A percentile compares a stretch with the other conserved stretches of the same genome.
phyloP scores from a whole-genome alignment of 2,329 filamentous ascomycete species.

The Aspergillus felis region DNA sequence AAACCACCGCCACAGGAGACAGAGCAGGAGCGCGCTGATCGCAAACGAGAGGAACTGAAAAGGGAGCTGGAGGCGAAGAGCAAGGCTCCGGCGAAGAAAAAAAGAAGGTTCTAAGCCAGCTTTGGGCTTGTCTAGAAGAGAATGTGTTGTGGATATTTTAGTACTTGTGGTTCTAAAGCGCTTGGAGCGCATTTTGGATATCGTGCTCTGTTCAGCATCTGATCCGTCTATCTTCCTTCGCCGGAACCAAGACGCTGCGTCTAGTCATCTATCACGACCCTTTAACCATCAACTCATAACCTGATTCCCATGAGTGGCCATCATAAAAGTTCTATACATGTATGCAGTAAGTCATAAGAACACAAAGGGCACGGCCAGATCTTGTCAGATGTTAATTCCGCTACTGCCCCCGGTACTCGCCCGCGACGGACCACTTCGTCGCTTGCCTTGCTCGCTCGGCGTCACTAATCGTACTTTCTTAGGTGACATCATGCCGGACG shows the following conservation, averaged over 20 bases:
- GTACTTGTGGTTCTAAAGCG: neutral
- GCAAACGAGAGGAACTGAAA: constrained; percentile 55
- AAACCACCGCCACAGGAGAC: constrained; percentile 26
- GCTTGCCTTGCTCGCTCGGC: constrained; percentile 39
- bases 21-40: constrained; percentile 51
- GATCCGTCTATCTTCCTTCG: neutral
- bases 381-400: constrained; percentile 5
- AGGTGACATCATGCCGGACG: constrained; percentile 36
- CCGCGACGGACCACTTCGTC: constrained; percentile 19
- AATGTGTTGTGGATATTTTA: neutral
- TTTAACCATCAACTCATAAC: neutral
- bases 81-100: constrained; percentile 54
- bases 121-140: neutral
- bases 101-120: constrained; percentile 48
- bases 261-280: neutral
- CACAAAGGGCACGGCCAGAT: neutral
- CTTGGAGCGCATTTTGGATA: neutral
- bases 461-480: constrained; percentile 45
- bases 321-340: neutral
- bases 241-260: neutral
- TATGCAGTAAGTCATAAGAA: neutral
- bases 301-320: neutral
- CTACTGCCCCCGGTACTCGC: constrained; percentile 15
- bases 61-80: constrained; percentile 49
- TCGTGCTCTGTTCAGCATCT: neutral